These are phyloP conservation scores for Diphasiastrum complanatum DNA, from an alignment of 83 land plant genomes.

Conservation along the genomic window DNA sequence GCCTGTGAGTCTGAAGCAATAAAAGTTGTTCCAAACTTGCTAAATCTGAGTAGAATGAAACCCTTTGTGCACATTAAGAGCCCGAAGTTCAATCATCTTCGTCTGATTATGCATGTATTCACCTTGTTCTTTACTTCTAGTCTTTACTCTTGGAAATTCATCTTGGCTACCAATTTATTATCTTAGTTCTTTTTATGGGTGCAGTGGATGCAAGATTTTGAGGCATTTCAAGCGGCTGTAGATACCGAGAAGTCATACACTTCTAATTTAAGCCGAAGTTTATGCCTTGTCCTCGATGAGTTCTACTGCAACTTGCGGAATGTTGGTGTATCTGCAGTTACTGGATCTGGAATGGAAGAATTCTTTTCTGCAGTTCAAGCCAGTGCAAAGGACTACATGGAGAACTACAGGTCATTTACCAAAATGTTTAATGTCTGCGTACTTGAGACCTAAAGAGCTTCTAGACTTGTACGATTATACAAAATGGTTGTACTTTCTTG, in stretches of 20 bases:
- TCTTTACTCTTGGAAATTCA: too few relatives aligned
- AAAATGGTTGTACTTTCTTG: neutral
- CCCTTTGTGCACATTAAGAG: too few relatives aligned
- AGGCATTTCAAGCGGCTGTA: conserved; percentile 78
- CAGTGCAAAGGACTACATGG: conserved; percentile 85
- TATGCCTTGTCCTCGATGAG: conserved; percentile 84
- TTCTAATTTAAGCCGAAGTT: conserved; percentile 68
- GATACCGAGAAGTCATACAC: conserved; percentile 72
- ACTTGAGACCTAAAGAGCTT: too few relatives aligned
- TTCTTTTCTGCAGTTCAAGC: conserved; percentile 82
- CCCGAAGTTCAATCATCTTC: too few relatives aligned
- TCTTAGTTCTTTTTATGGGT: neutral
- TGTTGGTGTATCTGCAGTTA: conserved; percentile 92
- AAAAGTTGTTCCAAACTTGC: too few relatives aligned
- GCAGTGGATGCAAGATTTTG: conserved; percentile 99
- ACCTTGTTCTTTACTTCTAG: too few relatives aligned
- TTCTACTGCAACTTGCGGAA: conserved; percentile 75
- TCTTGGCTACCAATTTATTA: too few relatives aligned
- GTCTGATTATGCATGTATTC: too few relatives aligned
- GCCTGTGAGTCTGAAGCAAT: too few relatives aligned
- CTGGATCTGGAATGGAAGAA: conserved; percentile 74
- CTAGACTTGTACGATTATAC: neutral
- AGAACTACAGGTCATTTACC: conserved; percentile 55
- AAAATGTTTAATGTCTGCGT: neutral
- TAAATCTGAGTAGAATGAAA: too few relatives aligned